Conservation (phyloP, 2,329 filamentous ascomycete genomes). For the Helotiales sp. region DNA sequence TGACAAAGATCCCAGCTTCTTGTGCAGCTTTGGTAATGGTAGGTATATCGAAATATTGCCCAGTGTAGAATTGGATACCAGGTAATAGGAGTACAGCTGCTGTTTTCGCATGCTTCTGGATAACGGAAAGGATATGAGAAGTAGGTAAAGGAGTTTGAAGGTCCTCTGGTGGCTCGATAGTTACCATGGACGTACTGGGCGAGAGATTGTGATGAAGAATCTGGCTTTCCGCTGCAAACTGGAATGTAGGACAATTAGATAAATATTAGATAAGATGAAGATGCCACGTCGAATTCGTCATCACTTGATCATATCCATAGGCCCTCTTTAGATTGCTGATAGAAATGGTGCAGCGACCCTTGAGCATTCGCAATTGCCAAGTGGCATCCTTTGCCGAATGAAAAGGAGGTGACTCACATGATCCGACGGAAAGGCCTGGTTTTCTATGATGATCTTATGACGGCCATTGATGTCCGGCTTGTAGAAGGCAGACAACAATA, state of each 20-base stretch:
- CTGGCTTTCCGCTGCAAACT: constrained; percentile 79
- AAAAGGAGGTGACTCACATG: constrained; percentile 54
- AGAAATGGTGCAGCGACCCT: neutral
- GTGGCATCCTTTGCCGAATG: neutral
- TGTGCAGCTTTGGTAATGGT: constrained; percentile 72
- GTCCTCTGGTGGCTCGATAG: constrained; percentile 57
- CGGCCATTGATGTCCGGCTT: constrained; percentile 55
- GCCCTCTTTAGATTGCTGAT: neutral
- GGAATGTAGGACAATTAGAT: constrained; percentile 24
- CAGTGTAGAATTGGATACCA: constrained; percentile 79
- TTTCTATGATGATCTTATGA: constrained; percentile 78
- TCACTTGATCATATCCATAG: neutral
- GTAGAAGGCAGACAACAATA: constrained; percentile 79
- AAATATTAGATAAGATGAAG: neutral
- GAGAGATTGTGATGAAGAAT: constrained; percentile 66
- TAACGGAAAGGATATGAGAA: constrained; percentile 64
- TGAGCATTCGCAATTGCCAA: neutral
- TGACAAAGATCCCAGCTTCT: constrained; percentile 63
- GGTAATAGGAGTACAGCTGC: constrained; percentile 74
- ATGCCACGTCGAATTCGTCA: neutral
- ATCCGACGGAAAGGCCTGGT: constrained; percentile 80
- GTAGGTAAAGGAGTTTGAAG: constrained; percentile 59
- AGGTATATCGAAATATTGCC: constrained; percentile 73
- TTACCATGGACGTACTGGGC: constrained; percentile 65
- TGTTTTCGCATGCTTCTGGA: constrained; percentile 63